Evolutionary conservation across 2,329 filamentous ascomycete genomes (phyloP).

Genomic region (Sporothrix curviconia): DNA sequence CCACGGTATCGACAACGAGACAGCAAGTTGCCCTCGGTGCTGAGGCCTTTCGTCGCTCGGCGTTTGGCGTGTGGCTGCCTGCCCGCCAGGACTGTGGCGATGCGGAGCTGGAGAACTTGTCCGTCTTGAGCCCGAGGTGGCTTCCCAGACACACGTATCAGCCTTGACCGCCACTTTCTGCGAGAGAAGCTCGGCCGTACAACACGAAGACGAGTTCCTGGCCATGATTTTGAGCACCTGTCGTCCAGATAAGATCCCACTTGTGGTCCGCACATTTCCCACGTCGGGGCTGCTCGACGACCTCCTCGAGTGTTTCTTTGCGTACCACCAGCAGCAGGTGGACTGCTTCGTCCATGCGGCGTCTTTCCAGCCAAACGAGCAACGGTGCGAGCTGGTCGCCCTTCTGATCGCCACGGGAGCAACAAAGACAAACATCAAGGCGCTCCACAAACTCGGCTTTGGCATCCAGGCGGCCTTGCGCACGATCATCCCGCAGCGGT

Average conservation of each 20-base stretch:
- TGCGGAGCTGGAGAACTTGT: constrained; percentile 39
- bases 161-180: constrained; percentile 26
- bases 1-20: background rate
- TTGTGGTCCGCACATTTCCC: constrained; percentile 55
- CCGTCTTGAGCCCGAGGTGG: constrained; percentile 32
- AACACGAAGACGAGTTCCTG: constrained; percentile 55
- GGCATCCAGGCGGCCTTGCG: constrained; percentile 48
- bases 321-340: constrained; percentile 48
- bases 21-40: constrained; percentile 26
- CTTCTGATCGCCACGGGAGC: constrained; percentile 56
- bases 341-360: constrained; percentile 57
- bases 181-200: constrained; percentile 39
- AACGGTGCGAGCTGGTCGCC: constrained; percentile 53
- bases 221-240: constrained; percentile 57
- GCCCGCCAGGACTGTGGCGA: constrained; percentile 39
- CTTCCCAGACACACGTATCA: constrained; percentile 32
- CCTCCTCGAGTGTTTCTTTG: constrained; percentile 54
- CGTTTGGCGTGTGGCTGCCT: constrained; percentile 48
- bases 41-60: constrained; percentile 42
- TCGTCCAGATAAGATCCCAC: constrained; percentile 40
- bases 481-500: constrained; percentile 29
- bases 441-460: constrained; percentile 53
- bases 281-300: constrained; percentile 55
- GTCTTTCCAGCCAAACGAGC: constrained; percentile 48
- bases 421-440: constrained; percentile 45